A percentile compares a stretch with the other conserved stretches of the same genome.
Conservation (phyloP, 139 green algal genomes). For the Astrephomene gubernaculifera region DNA sequence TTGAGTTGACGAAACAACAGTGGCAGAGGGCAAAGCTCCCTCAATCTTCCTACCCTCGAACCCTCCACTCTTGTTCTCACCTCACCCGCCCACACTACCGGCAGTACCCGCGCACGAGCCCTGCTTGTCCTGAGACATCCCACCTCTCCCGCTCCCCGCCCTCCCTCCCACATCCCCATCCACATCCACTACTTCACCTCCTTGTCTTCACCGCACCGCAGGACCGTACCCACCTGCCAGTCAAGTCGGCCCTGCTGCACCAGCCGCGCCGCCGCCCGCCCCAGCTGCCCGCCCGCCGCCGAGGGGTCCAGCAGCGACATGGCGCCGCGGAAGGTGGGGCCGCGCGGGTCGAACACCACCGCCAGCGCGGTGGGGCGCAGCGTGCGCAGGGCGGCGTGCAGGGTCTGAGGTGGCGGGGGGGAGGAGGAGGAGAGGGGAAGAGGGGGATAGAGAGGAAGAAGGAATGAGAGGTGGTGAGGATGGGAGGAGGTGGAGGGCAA, state of each 20-base stretch:
- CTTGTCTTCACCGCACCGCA: too few species aligned
- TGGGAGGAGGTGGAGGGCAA: neutral
- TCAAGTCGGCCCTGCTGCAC: conserved; percentile 8
- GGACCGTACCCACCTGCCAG: conserved; percentile 32
- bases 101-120: too few species aligned
- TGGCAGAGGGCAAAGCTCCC: too few species aligned
- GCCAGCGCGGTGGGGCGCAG: conserved; percentile 27
- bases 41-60: too few species aligned
- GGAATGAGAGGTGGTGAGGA: neutral
- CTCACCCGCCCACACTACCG: too few species aligned
- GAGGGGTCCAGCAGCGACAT: conserved; percentile 18
- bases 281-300: neutral
- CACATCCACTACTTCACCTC: too few species aligned
- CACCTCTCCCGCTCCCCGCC: neutral
- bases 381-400: neutral
- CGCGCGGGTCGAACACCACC: conserved; percentile 28
- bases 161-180: too few species aligned
- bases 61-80: too few species aligned
- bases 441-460: neutral
- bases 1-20: too few species aligned
- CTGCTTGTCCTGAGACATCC: too few species aligned
- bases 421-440: too few species aligned
- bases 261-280: conserved; percentile 4
- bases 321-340: conserved; percentile 21
- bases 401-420: neutral